Conservation (phyloP, 1,284 basidiomycete species). For the Hemileia vastatrix region DNA sequence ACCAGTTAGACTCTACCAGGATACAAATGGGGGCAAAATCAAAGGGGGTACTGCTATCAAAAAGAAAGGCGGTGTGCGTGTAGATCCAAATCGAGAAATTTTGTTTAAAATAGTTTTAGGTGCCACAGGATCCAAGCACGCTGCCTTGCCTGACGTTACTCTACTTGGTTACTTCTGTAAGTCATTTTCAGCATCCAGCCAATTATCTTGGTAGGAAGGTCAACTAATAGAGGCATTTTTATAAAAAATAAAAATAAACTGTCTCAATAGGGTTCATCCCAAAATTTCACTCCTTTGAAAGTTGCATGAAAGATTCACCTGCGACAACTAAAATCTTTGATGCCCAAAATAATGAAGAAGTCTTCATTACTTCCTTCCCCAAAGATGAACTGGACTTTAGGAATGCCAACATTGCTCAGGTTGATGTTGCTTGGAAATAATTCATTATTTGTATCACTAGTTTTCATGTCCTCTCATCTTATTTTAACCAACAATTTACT, state of each 20-base stretch:
- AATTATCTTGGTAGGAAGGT: background rate
- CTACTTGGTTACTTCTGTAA: slow-evolving; percentile 1
- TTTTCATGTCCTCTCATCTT: too few species aligned
- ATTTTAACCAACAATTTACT: too few species aligned
- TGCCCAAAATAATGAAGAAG: background rate
- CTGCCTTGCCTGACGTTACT: background rate
- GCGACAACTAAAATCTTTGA: background rate
- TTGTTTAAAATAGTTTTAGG: background rate
- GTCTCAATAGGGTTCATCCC: background rate
- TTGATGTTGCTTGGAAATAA: too few species aligned
- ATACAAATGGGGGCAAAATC: background rate
- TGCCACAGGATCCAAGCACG: slow-evolving; percentile 1
- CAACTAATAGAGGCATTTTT: too few species aligned
- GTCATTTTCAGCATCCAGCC: background rate
- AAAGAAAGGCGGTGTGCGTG: background rate
- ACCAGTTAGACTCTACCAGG: slow-evolving; percentile 1
- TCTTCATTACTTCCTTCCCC: background rate
- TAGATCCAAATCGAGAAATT: background rate
- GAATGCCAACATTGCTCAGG: too few species aligned
- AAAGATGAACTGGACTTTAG: background rate
- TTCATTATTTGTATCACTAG: too few species aligned
- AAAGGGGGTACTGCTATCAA: background rate
- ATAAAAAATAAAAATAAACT: too few species aligned
- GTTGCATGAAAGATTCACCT: background rate
- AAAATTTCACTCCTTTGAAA: background rate